Evolutionary conservation across 202 grass and related monocot genomes (phyloP).

Genomic region (Saccharum hybrid): DNA sequence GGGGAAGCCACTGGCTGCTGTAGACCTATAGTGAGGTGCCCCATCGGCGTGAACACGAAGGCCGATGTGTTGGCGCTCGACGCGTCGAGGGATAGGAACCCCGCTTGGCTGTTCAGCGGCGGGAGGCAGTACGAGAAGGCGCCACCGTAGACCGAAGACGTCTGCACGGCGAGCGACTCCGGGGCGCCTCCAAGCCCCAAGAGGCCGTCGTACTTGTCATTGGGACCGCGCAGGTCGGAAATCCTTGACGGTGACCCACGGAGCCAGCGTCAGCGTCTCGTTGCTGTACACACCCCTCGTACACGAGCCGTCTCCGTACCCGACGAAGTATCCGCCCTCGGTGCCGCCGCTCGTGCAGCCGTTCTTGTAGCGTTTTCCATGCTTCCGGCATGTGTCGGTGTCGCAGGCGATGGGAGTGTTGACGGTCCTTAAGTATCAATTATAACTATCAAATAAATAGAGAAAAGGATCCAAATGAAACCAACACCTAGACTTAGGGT

Average conservation of each 20-base stretch:
- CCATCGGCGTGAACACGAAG: slow-evolving; percentile 52
- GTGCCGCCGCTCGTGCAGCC: no score
- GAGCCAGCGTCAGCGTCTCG: slow-evolving; percentile 10
- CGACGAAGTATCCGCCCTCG: slow-evolving; percentile 7
- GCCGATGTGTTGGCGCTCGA: neutral
- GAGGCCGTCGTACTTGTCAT: slow-evolving; percentile 16
- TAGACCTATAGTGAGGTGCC: no score
- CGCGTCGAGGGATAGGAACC: slow-evolving; percentile 35
- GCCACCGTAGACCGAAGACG: neutral
- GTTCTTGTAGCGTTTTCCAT: no score
- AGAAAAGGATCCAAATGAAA: no score
- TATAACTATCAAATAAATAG: no score
- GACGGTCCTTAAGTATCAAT: no score
- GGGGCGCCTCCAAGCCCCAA: slow-evolving; percentile 27
- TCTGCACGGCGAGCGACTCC: slow-evolving; percentile 38
- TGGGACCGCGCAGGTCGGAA: slow-evolving; percentile 33
- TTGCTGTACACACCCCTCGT: slow-evolving; percentile 37
- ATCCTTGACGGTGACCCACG: neutral
- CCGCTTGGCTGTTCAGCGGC: neutral
- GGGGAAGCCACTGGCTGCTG: no score
- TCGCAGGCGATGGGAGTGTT: no score
- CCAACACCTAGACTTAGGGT: no score
- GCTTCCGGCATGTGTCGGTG: no score
- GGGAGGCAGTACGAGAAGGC: slow-evolving; percentile 61
- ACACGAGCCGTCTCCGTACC: neutral